Conservation (phyloP, 1,284 basidiomycete genomes). For the Calocybe gambosa region DNA sequence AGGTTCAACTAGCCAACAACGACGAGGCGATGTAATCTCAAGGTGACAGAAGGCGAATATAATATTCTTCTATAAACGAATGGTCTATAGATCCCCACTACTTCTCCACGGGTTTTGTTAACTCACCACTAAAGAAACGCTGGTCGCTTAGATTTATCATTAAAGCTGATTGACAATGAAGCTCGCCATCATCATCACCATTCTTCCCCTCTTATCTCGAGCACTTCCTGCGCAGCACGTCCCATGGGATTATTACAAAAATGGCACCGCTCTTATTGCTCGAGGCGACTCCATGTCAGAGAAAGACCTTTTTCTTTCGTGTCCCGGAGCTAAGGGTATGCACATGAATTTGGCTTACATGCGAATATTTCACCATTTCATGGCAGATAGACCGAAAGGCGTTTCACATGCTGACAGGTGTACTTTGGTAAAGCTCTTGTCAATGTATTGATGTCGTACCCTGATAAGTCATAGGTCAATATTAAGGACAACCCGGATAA, state of each 20-base stretch:
- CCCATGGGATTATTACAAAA: background rate
- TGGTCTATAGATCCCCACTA: background rate
- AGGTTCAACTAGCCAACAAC: no score
- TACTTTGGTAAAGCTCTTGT: conserved; percentile 6
- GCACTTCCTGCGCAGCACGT: conserved; percentile 4
- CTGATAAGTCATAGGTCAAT: conserved; percentile 3
- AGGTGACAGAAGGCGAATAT: no score
- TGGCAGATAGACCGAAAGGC: conserved; percentile 5
- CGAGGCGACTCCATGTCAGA: background rate
- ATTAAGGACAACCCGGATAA: conserved; percentile 12
- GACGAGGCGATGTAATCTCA: no score
- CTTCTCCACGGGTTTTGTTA: conserved; percentile 10
- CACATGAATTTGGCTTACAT: background rate
- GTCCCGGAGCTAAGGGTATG: conserved; percentile 11
- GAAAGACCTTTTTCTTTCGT: conserved; percentile 11
- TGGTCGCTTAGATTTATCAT: conserved; percentile 9
- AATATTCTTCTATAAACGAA: background rate
- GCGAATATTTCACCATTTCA: background rate
- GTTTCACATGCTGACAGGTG: conserved; percentile 11
- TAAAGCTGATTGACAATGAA: background rate
- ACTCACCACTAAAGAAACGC: conserved; percentile 8
- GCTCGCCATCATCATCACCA: conserved; percentile 1
- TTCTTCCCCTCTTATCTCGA: conserved; percentile 5
- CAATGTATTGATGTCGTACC: background rate
- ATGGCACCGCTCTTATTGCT: background rate